These are phyloP conservation scores for Amanita thiersii DNA, from an alignment of 768 basidiomycete genomes.

Conservation along the genomic window DNA sequence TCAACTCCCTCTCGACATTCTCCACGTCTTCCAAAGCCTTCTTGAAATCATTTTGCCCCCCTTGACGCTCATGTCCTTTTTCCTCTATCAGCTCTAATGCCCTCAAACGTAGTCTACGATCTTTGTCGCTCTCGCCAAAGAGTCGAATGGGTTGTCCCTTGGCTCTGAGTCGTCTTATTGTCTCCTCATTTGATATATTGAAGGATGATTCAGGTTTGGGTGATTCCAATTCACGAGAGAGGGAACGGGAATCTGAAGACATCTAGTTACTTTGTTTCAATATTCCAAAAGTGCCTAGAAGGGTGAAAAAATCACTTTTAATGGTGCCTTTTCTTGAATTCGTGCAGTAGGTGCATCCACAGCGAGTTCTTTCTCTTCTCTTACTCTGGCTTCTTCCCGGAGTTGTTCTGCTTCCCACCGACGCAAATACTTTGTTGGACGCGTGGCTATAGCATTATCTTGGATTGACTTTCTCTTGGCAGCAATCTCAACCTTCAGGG, in stretches of 20 bases:
- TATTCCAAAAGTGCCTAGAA: too few relatives aligned
- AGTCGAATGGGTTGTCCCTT: constrained; percentile 94
- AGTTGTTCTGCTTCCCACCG: constrained; percentile 83
- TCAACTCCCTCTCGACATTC: constrained; percentile 60
- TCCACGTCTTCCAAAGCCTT: constrained; percentile 85
- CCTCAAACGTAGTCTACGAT: constrained; percentile 79
- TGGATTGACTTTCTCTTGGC: constrained; percentile 75
- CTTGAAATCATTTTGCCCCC: constrained; percentile 93
- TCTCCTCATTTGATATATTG: constrained; percentile 92
- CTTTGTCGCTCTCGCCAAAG: constrained; percentile 94
- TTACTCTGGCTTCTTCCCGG: constrained; percentile 33
- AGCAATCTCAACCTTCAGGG: constrained; percentile 83
- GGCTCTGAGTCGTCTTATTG: constrained; percentile 75
- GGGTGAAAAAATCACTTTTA: constrained; percentile 6
- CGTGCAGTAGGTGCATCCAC: constrained; percentile 15
- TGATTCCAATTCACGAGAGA: constrained; percentile 27
- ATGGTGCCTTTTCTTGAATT: constrained; percentile 34
- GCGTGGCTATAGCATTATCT: constrained; percentile 28
- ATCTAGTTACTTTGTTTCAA: too few relatives aligned
- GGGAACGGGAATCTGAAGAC: constrained; percentile 26
- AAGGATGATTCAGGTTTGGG: constrained; percentile 51
- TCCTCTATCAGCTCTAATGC: constrained; percentile 95
- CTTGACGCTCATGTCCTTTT: constrained; percentile 68
- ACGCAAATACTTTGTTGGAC: constrained; percentile 82
- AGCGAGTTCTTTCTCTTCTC: constrained; percentile 28